phyloP scores from a whole-genome alignment of 2,329 filamentous ascomycete genomes.

The Eutypella sp. region DNA sequence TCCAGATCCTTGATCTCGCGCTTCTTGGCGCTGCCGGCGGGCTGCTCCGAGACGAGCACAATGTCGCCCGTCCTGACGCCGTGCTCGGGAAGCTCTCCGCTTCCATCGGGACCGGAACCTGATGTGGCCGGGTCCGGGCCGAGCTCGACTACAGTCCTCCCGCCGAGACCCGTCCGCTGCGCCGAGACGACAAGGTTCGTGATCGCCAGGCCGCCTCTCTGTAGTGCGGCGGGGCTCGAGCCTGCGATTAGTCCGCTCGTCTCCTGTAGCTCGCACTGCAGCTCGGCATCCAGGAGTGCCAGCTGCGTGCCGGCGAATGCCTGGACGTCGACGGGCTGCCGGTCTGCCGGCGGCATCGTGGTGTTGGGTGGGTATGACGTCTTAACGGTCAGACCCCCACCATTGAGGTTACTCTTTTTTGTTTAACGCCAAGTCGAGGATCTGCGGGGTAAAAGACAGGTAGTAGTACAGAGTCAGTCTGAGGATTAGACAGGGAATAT shows the following conservation, averaged over 20 bases:
- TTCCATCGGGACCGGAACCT: too few relatives aligned
- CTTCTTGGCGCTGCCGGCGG: slow-evolving; percentile 66
- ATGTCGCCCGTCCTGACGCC: slow-evolving; percentile 74
- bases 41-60: slow-evolving; percentile 70
- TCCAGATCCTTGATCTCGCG: slow-evolving; percentile 66
- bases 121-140: slow-evolving; percentile 63
- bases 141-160: slow-evolving; percentile 85
- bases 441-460: too few relatives aligned
- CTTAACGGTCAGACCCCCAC: too few relatives aligned
- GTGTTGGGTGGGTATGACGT: not conserved
- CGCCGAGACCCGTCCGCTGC: slow-evolving; percentile 83
- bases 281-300: slow-evolving; percentile 63
- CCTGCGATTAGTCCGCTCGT: slow-evolving; percentile 62
- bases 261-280: slow-evolving; percentile 66
- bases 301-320: slow-evolving; percentile 69
- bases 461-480: too few relatives aligned
- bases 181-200: slow-evolving; percentile 69
- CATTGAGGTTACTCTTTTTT: too few relatives aligned
- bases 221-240: slow-evolving; percentile 63
- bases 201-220: slow-evolving; percentile 73
- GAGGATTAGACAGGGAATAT: too few relatives aligned
- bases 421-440: too few relatives aligned
- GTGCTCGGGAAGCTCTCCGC: slow-evolving; percentile 64
- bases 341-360: slow-evolving; percentile 32
- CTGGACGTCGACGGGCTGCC: slow-evolving; percentile 56